Percentiles rank a stretch among this genome's conserved stretches.
Conservation (phyloP, 2,329 filamentous ascomycete genomes). For the Thielaviopsis ethacetica region DNA sequence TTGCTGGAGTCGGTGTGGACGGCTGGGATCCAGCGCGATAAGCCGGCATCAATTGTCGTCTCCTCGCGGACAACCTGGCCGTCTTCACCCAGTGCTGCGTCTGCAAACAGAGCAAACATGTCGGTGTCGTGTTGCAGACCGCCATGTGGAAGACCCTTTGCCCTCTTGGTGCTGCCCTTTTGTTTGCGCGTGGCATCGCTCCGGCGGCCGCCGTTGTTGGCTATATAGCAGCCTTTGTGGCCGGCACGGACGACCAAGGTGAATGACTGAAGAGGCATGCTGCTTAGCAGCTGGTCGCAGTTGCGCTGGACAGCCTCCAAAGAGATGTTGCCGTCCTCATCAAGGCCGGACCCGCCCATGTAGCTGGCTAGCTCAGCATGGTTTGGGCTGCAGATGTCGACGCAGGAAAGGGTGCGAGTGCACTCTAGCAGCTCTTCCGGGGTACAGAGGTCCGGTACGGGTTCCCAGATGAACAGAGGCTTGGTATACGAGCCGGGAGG, state of each 20-base stretch:
- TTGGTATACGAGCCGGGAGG: conserved; percentile 25
- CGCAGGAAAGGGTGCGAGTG: conserved; percentile 43
- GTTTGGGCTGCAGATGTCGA: conserved; percentile 61
- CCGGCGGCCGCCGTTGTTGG: conserved; percentile 38
- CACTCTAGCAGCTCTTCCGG: conserved; percentile 50
- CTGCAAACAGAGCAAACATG: conserved; percentile 45
- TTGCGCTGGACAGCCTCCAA: conserved; percentile 36
- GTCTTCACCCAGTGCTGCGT: conserved; percentile 35
- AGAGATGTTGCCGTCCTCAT: conserved; percentile 38
- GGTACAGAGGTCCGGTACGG: conserved; percentile 74
- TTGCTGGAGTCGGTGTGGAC: conserved; percentile 40
- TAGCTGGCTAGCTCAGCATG: conserved; percentile 76
- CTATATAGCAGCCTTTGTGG: conserved; percentile 53
- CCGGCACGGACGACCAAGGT: conserved; percentile 55
- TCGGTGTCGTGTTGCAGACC: conserved; percentile 43
- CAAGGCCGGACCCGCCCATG: conserved; percentile 48
- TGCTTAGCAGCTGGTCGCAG: conserved; percentile 45
- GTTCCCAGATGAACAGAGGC: conserved; percentile 85
- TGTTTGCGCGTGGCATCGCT: conserved; percentile 17
- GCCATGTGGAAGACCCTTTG: conserved; percentile 29
- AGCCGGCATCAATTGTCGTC: conserved; percentile 45
- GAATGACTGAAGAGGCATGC: conserved; percentile 48
- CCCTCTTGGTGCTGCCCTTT: conserved; percentile 16
- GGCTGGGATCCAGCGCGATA: conserved; percentile 62
- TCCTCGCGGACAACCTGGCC: conserved; percentile 39